Percentiles rank a stretch among this genome's conserved stretches.
Evolutionary conservation across 2,329 filamentous ascomycete species (phyloP).

Genomic region (Aspergillus ochraceus): DNA sequence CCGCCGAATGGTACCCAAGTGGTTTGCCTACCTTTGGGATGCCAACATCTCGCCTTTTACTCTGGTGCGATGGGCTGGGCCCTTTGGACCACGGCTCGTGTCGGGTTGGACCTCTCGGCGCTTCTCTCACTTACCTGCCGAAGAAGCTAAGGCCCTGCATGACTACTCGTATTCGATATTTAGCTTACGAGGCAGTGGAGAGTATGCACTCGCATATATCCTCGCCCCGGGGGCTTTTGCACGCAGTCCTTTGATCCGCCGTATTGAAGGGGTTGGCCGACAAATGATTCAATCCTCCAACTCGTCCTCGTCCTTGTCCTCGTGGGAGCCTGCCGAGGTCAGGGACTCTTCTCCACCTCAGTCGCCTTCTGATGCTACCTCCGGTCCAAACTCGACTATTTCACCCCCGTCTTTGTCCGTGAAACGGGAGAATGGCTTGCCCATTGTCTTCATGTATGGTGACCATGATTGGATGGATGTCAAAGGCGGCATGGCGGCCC

Average conservation of each 20-base stretch:
- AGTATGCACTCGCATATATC: slow-evolving; percentile 90
- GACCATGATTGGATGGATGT: slow-evolving; percentile 99
- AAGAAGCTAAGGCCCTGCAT: slow-evolving; percentile 82
- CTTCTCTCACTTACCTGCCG: slow-evolving; percentile 80
- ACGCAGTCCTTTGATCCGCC: slow-evolving; percentile 78
- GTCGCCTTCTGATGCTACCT: slow-evolving; percentile 14
- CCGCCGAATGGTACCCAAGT: slow-evolving; percentile 69
- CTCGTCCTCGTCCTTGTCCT: slow-evolving; percentile 15
- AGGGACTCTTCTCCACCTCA: slow-evolving; percentile 12
- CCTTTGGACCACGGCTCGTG: slow-evolving; percentile 85
- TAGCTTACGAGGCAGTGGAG: slow-evolving; percentile 84
- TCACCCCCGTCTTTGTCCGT: slow-evolving; percentile 19
- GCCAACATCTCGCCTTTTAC: slow-evolving; percentile 95
- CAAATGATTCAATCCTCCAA: slow-evolving; percentile 50
- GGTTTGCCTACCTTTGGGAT: slow-evolving; percentile 94
- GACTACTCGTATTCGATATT: slow-evolving; percentile 95
- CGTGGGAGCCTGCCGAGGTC: slow-evolving; percentile 12
- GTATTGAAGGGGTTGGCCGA: slow-evolving; percentile 84
- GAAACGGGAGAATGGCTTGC: slow-evolving; percentile 65
- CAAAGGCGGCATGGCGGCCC: slow-evolving; percentile 75
- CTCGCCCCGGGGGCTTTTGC: slow-evolving; percentile 93
- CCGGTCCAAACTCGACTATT: slow-evolving; percentile 29
- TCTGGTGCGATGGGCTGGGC: slow-evolving; percentile 82
- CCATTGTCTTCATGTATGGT: slow-evolving; percentile 92
- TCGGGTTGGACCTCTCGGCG: slow-evolving; percentile 93